Percentiles rank a stretch among this genome's conserved stretches.
Conservation (phyloP, 495 filamentous ascomycete genomes). For the Annulohypoxylon nitens region DNA sequence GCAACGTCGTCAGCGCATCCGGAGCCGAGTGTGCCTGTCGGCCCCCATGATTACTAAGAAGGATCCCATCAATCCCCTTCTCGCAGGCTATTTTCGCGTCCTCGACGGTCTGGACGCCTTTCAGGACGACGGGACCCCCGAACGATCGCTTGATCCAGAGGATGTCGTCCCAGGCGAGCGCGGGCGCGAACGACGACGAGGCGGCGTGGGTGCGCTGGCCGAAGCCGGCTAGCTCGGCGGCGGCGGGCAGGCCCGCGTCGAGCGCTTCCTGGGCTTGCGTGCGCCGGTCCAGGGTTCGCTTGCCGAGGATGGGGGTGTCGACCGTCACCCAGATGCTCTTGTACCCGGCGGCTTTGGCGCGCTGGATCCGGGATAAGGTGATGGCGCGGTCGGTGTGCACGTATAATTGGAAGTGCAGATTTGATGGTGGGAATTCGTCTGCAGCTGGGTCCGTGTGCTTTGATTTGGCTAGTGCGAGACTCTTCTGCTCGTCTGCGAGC, state of each 20-base stretch:
- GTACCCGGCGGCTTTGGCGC: constrained; percentile 71
- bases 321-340: constrained; percentile 71
- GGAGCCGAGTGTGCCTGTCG: constrained; percentile 87
- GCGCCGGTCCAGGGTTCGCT: constrained; percentile 67
- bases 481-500: constrained; percentile 41
- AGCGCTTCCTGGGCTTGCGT: constrained; percentile 65
- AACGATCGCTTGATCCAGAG: constrained; percentile 86
- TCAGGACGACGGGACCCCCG: constrained; percentile 86
- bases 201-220: constrained; percentile 47
- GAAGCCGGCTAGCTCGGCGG: constrained; percentile 43
- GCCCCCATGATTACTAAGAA: constrained; percentile 90
- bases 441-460: too few species aligned
- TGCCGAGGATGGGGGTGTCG: constrained; percentile 71
- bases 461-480: constrained; percentile 54
- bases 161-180: constrained; percentile 85
- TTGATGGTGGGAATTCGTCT: constrained; percentile 62
- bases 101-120: constrained; percentile 88
- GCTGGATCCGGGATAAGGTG: constrained; percentile 70
- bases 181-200: constrained; percentile 73
- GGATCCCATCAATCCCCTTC: constrained; percentile 78
- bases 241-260: constrained; percentile 50
- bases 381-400: constrained; percentile 72
- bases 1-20: constrained; percentile 87
- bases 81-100: constrained; percentile 83
- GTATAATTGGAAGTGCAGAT: constrained; percentile 73